These are phyloP conservation scores for Arabidopsis hybrid DNA, from an alignment of 441 rosid species.

Conservation along the genomic window DNA sequence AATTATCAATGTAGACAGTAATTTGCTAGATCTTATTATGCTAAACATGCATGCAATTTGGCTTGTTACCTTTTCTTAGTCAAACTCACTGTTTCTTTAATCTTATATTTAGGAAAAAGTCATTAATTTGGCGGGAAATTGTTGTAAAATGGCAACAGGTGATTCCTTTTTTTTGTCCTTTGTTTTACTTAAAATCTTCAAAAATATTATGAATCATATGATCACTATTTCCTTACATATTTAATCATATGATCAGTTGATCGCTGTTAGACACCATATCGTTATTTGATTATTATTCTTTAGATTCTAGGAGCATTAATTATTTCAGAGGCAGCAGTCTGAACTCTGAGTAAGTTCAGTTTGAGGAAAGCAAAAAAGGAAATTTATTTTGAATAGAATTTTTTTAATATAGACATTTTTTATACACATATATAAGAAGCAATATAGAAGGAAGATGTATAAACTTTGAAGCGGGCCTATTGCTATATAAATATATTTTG, in stretches of 20 bases:
- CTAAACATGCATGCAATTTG: too few relatives aligned
- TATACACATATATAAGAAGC: not conserved
- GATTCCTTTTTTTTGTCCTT: slow-evolving; percentile 15
- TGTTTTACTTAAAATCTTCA: slow-evolving; percentile 5
- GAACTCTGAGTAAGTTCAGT: slow-evolving; percentile 43
- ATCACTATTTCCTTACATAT: not conserved
- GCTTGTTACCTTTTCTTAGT: not conserved
- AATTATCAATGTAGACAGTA: not conserved
- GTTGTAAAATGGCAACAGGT: slow-evolving; percentile 22
- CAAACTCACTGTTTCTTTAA: not conserved
- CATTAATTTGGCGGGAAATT: slow-evolving; percentile 20
- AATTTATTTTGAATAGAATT: not conserved
- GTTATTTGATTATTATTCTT: slow-evolving; percentile 36
- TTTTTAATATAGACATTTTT: not conserved
- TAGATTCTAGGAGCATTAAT: slow-evolving; percentile 45
- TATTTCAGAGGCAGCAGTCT: slow-evolving; percentile 40
- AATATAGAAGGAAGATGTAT: not conserved
- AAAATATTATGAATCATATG: slow-evolving; percentile 29
- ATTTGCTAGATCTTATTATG: too few relatives aligned
- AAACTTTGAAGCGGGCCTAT: not conserved
- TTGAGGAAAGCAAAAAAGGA: slow-evolving; percentile 41
- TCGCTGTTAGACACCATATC: slow-evolving; percentile 33
- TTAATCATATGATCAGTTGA: not conserved
- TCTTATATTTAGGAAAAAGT: slow-evolving; percentile 4
- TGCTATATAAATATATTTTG: too few relatives aligned